phyloP scores from a whole-genome alignment of 2,329 filamentous ascomycete genomes.

The Pleoardoris graminearum region DNA sequence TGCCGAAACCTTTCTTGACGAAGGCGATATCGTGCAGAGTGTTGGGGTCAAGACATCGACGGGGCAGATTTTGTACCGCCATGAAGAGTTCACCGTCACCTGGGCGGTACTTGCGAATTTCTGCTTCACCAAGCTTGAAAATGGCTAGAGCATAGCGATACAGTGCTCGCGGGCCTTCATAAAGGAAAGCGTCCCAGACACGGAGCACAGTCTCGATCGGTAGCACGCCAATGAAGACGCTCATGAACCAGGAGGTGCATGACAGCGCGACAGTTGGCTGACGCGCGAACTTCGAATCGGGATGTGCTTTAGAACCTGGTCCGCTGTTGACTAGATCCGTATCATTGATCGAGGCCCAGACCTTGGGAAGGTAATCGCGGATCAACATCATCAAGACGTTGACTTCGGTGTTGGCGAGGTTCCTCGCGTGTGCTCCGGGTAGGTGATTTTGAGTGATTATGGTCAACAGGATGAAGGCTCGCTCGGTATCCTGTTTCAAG shows the following conservation, averaged over 20 bases:
- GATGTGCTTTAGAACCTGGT: conserved; percentile 38
- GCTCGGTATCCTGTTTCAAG: conserved; percentile 78
- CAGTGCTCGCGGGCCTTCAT: conserved; percentile 90
- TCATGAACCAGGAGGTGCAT: conserved; percentile 98
- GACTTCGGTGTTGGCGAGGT: conserved; percentile 88
- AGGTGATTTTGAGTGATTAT: conserved; percentile 88
- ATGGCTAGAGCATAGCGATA: conserved; percentile 90
- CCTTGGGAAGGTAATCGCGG: conserved; percentile 76
- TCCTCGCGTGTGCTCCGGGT: conserved; percentile 88
- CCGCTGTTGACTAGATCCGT: conserved; percentile 56
- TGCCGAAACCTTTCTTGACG: conserved; percentile 75
- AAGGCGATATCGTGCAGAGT: conserved; percentile 81
- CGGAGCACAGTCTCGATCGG: conserved; percentile 90
- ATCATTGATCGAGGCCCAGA: conserved; percentile 89
- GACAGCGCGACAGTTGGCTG: conserved; percentile 90
- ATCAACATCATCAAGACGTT: conserved; percentile 89
- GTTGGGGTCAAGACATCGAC: conserved; percentile 81
- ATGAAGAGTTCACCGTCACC: conserved; percentile 97
- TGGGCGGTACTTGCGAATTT: conserved; percentile 71
- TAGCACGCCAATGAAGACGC: conserved; percentile 87
- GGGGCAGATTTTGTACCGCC: conserved; percentile 84
- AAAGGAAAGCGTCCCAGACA: conserved; percentile 95
- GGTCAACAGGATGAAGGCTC: conserved; percentile 89
- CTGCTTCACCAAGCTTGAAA: conserved; percentile 82
- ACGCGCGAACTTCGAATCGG: conserved; percentile 48